A percentile compares a stretch with the other conserved stretches of the same genome.
These are phyloP conservation scores for Pisolithus thermaeus DNA, from an alignment of 1,284 basidiomycete genomes.

Conservation along the genomic window DNA sequence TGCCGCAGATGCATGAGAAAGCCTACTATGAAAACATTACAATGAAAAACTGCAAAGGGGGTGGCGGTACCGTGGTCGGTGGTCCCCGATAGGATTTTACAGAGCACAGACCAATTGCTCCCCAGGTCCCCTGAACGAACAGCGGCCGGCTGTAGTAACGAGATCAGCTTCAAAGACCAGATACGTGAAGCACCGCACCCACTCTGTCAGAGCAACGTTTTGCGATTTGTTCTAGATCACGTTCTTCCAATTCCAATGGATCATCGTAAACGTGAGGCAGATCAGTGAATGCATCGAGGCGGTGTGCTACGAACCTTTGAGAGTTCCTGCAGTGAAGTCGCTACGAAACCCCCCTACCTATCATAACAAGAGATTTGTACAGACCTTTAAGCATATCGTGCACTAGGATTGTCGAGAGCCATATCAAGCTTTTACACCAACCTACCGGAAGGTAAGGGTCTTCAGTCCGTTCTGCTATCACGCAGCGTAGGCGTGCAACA, in stretches of 20 bases:
- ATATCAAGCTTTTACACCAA: slow-evolving; percentile 37
- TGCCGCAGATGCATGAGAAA: slow-evolving; percentile 69
- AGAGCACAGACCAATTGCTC: slow-evolving; percentile 53
- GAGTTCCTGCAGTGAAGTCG: slow-evolving; percentile 40
- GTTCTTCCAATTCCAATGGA: slow-evolving; percentile 16
- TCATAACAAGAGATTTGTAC: slow-evolving; percentile 5
- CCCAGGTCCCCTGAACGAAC: slow-evolving; percentile 51
- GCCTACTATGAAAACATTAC: slow-evolving; percentile 48
- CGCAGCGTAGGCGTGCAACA: slow-evolving; percentile 40
- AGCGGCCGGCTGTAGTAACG: slow-evolving; percentile 48
- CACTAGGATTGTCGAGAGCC: slow-evolving; percentile 42
- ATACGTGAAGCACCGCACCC: slow-evolving; percentile 13
- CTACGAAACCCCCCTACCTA: background rate
- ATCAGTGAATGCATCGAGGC: slow-evolving; percentile 45
- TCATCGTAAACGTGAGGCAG: slow-evolving; percentile 17
- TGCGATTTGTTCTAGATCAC: slow-evolving; percentile 44
- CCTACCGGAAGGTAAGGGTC: slow-evolving; percentile 15
- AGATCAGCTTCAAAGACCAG: background rate
- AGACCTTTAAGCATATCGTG: slow-evolving; percentile 55
- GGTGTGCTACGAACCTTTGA: slow-evolving; percentile 47
- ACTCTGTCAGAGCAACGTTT: slow-evolving; percentile 61
- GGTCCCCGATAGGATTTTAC: slow-evolving; percentile 46
- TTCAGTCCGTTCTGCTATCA: slow-evolving; percentile 40
- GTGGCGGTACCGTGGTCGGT: slow-evolving; percentile 47
- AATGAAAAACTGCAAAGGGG: slow-evolving; percentile 44